Base-by-base conservation (phyloP, 2,329 filamentous ascomycete species). In the Cadophora sp. region DNA sequence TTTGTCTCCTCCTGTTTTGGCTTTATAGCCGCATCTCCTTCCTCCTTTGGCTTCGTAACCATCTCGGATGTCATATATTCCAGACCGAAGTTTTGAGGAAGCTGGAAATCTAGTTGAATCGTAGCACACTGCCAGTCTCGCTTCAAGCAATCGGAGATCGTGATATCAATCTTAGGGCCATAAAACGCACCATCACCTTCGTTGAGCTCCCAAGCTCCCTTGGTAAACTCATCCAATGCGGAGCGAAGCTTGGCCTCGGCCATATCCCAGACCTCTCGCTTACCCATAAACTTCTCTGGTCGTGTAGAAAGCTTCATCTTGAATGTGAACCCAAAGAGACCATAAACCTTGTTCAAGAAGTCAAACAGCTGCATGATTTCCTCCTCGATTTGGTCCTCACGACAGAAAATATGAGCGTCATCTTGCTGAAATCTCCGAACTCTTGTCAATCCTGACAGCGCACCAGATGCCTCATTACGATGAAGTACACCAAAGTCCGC, bases 121-220 rank as follows among this genome's bases (percentile, higher is more conserved):
- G 95, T 98, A 73, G 95, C 93, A 76, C 93, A 96, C 80, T 97
- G 92, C 83, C 89, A 92, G 68, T 94, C 92, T 78, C 94, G 88
- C 80, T 89, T 89, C 72, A 97, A 83, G 55, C 93, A 93, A 80
- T 97, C 95, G 61, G 89, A 90, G 76, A 99, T 94, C 69, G 93
- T 96, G 76, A 99, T 96, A 75, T 99, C 96, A 74, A 98, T 97
- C 87, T 99, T 99, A 61, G 96, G 96, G 1, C 96, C 96, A 79
- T 99, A 99, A 82, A 98, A 99, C 62, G 96, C 96, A 77, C 96
- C 96, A 75, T 99, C 96, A 66, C 95, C 96, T 68, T 93, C 91
- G 80, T 98, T 97, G 61, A 97, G 84, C 79, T 93, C 91, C 96
- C 96, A 99, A 70, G 89, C 87, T 62, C 84, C 84, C 58, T 81